phyloP scores from a whole-genome alignment of 2,329 filamentous ascomycete species.

The Sphaerulina vaccinii region DNA sequence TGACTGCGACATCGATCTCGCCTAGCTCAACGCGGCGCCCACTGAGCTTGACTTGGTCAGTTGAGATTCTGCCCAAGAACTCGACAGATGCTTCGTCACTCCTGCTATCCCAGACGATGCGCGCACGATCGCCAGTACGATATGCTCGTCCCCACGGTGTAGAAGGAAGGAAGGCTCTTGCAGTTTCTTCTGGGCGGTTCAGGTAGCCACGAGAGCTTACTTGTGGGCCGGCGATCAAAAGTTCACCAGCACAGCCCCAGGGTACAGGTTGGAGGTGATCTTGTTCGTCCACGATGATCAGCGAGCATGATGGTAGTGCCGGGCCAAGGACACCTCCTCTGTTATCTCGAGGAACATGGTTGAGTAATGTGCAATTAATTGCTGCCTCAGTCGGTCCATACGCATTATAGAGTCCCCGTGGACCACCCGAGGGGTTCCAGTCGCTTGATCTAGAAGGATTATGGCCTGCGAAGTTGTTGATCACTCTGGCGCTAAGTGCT shows the following conservation, averaged over 20 bases:
- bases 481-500: slow-evolving; percentile 4
- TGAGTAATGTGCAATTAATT: slow-evolving; percentile 9
- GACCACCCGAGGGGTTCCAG: neutral
- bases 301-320: neutral
- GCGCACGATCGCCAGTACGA: slow-evolving; percentile 1
- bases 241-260: slow-evolving; percentile 15
- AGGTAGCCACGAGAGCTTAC: slow-evolving; percentile 19
- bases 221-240: slow-evolving; percentile 18
- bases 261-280: slow-evolving; percentile 6
- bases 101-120: slow-evolving; percentile 38
- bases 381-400: slow-evolving; percentile 20
- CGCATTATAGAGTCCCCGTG: slow-evolving; percentile 12
- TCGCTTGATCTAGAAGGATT: neutral
- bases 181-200: slow-evolving; percentile 15
- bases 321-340: neutral
- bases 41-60: slow-evolving; percentile 75
- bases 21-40: slow-evolving; percentile 73
- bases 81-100: slow-evolving; percentile 17
- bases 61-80: slow-evolving; percentile 64
- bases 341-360: neutral
- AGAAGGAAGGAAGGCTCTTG: slow-evolving; percentile 11
- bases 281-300: neutral
- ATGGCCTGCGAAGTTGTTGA: slow-evolving; percentile 13
- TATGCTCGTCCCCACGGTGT: neutral
- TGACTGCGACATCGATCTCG: slow-evolving; percentile 53